Evolutionary conservation across 176 grass and related monocot species (phyloP).

Genomic region (Luzula sylvatica): DNA sequence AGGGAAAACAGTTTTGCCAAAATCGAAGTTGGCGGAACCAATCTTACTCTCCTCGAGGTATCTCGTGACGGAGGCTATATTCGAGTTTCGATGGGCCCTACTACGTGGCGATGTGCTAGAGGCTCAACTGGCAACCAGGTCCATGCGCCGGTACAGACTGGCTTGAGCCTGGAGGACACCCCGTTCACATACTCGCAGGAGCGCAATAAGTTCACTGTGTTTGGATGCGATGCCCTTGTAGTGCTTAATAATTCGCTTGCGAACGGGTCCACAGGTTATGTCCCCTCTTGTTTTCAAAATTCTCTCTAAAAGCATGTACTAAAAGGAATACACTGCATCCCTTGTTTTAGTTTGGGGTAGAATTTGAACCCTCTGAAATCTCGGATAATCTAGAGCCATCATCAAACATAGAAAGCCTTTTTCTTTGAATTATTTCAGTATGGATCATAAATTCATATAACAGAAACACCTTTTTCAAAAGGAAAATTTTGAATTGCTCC

Average conservation of each 20-base stretch:
- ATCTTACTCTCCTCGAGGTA: neutral
- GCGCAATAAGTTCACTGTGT: slow-evolving; percentile 27
- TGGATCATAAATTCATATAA: no score
- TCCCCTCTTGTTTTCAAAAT: no score
- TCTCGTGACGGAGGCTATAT: slow-evolving; percentile 3
- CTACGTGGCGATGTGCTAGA: neutral
- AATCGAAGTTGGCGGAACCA: neutral
- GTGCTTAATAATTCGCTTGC: slow-evolving; percentile 12
- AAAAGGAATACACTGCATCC: no score
- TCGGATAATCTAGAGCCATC: no score
- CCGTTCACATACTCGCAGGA: slow-evolving; percentile 16
- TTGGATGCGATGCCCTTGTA: slow-evolving; percentile 25
- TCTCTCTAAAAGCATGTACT: no score
- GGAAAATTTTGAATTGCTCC: no score
- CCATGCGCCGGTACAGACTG: neutral
- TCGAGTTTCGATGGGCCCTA: neutral
- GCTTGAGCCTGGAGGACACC: neutral
- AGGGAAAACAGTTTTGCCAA: neutral
- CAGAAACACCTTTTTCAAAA: no score
- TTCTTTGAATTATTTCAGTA: no score
- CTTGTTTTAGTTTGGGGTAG: no score
- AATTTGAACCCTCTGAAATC: no score
- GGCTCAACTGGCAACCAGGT: neutral
- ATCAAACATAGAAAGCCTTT: no score
- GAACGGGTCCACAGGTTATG: neutral